Evolutionary conservation across 2,329 filamentous ascomycete genomes (phyloP).

Genomic region (Pseudocercospora musae): DNA sequence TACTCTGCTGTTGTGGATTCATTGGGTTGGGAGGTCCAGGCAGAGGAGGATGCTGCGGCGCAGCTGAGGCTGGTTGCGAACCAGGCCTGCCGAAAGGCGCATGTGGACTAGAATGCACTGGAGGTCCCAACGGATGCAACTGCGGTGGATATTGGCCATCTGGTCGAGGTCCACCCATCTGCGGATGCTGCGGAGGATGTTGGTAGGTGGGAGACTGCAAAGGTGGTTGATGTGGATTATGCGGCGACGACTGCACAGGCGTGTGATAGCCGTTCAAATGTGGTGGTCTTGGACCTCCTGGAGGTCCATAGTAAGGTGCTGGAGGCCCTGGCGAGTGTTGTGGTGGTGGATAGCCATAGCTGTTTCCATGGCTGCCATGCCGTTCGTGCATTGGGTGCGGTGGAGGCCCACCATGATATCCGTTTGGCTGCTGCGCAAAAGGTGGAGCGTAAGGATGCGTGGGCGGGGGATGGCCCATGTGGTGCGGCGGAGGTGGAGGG

Average conservation of each 20-base stretch:
- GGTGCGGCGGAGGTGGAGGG: slow-evolving; percentile 6
- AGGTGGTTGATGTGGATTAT: slow-evolving; percentile 30
- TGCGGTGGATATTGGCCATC: slow-evolving; percentile 14
- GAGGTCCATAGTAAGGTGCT: slow-evolving; percentile 15
- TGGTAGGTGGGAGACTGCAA: slow-evolving; percentile 21
- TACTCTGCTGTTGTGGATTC: slow-evolving; percentile 1
- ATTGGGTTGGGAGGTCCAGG: slow-evolving; percentile 10
- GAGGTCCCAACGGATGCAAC: slow-evolving; percentile 12
- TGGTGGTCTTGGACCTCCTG: slow-evolving; percentile 13
- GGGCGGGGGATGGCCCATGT: slow-evolving; percentile 18
- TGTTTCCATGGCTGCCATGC: slow-evolving; percentile 21
- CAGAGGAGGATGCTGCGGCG: slow-evolving; percentile 18
- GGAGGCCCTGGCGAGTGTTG: slow-evolving; percentile 18
- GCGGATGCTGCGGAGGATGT: slow-evolving; percentile 20
- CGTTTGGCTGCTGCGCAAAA: slow-evolving; percentile 28
- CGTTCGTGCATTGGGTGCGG: slow-evolving; percentile 24
- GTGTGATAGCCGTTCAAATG: slow-evolving; percentile 28
- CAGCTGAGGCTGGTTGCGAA: slow-evolving; percentile 13
- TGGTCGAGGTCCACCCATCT: slow-evolving; percentile 7
- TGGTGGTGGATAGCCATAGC: slow-evolving; percentile 16
- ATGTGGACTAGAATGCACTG: slow-evolving; percentile 16
- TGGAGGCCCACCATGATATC: slow-evolving; percentile 20
- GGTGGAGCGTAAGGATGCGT: slow-evolving; percentile 27
- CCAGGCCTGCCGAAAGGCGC: slow-evolving; percentile 16
- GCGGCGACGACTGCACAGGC: slow-evolving; percentile 34